Base-by-base conservation (phyloP, 768 basidiomycete species). In the Pleurotus tuoliensis region DNA sequence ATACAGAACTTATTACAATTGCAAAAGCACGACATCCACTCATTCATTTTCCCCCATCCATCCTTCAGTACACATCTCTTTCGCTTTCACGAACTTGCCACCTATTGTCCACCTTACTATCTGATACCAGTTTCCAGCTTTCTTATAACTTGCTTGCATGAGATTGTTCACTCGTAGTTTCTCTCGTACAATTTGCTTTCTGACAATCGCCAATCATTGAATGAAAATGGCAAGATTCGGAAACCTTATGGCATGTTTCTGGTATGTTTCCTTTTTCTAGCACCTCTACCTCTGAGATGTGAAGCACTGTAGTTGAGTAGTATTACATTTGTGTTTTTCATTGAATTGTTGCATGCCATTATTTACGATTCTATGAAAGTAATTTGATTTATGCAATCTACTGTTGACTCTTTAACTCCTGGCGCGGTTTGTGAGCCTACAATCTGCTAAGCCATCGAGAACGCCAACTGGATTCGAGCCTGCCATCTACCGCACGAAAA, bases 1-100 rank as follows among this genome's bases (percentile, higher is more conserved):
- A 50, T 50, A 30, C 48, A 50, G 30, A 34, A 50, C 37, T 50
- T 11, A 47, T 34, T 44, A 50, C 48, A 24, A 20, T 47, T 47
- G 46, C 20, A 27, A 50, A 50, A 34, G 27, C 48, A 50, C 48
- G 48, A 27, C 27, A 27, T 50, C 48, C 48, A 50, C 48, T 50
- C 48, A 6, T 50, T 50, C 25, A 34, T 34, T n/a, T 47, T 50
- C 38, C 27, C 27, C 8, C n/a, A 20, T 47, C 22, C 27, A 18
- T 47, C 15, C 9, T 30, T 40, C 24, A 44, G n/a, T 22, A 16
- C 41, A n/a, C 20, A 44, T 44, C 3, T 44, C 11, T 44, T 49
- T 39, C 52, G 16, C 50, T 8, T 54, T 58, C 53, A 47, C 38
- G 43, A 51, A 34, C 30, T 34, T 34, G 30, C n/a, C 20, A 16